Conservation (phyloP, 768 basidiomycete species). For the Piloderma croceum region DNA sequence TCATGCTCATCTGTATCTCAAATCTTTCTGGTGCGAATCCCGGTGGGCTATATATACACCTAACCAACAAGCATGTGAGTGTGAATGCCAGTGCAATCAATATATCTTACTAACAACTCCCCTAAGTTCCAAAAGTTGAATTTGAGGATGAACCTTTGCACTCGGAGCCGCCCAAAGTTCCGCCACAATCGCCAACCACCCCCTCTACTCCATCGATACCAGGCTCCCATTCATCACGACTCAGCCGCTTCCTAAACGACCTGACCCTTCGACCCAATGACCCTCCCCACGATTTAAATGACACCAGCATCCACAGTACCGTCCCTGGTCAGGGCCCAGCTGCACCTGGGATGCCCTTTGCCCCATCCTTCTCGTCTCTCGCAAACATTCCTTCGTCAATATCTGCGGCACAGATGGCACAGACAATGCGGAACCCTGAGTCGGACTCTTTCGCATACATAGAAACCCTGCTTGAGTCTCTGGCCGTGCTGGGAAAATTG, state of each 20-base stretch:
- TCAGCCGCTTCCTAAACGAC: conserved; percentile 59
- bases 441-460: conserved; percentile 90
- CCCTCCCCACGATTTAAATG: conserved; percentile 60
- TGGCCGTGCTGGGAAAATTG: conserved; percentile 85
- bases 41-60: conserved; percentile 84
- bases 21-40: conserved; percentile 92
- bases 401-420: conserved; percentile 19
- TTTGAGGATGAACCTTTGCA: conserved; percentile 46
- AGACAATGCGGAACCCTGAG: conserved; percentile 63
- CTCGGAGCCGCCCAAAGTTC: conserved; percentile 17
- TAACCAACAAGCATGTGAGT: conserved; percentile 73
- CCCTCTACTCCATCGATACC: conserved; percentile 37
- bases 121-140: conserved; percentile 59
- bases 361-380: conserved; percentile 14
- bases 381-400: conserved; percentile 19
- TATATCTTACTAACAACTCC: not conserved
- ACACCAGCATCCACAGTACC: conserved; percentile 26
- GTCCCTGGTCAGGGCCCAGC: conserved; percentile 16
- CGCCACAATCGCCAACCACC: conserved; percentile 21
- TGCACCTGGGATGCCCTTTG: conserved; percentile 15
- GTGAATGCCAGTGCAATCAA: not conserved
- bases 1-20: conserved; percentile 95
- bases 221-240: conserved; percentile 39
- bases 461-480: conserved; percentile 87
- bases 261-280: conserved; percentile 73